Conservation (phyloP, 2,329 filamentous ascomycete genomes). For the Epichloe amarillans region DNA sequence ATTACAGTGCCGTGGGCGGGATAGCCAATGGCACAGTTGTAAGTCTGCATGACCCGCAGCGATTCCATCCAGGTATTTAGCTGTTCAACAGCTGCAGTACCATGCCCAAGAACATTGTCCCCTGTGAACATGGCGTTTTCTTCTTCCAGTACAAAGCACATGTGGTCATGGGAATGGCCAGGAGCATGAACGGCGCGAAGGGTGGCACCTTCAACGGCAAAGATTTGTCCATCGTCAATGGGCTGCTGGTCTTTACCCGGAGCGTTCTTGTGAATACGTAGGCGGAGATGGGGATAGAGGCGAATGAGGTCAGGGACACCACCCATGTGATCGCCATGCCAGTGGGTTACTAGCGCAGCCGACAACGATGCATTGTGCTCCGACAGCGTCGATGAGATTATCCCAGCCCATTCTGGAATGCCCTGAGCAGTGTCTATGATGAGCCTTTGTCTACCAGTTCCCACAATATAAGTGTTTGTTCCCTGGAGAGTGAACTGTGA, state of each 20-base stretch:
- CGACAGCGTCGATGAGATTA: constrained; percentile 16
- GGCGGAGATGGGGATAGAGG: constrained; percentile 8
- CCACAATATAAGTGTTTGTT: constrained; percentile 68
- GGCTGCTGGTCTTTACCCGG: constrained; percentile 27
- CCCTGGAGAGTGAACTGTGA: constrained; percentile 40
- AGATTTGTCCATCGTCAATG: constrained; percentile 34
- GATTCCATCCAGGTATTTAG: constrained; percentile 47
- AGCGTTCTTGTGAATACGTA: constrained; percentile 42
- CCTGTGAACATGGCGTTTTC: constrained; percentile 60
- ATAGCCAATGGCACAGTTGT: constrained; percentile 35
- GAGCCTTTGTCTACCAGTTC: constrained; percentile 46
- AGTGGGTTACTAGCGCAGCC: constrained; percentile 53
- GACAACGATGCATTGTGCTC: background rate
- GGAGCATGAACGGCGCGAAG: constrained; percentile 51
- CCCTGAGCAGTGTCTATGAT: constrained; percentile 65
- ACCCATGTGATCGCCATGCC: constrained; percentile 59
- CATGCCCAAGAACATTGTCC: constrained; percentile 63
- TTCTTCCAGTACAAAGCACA: constrained; percentile 47
- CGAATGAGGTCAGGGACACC: constrained; percentile 46
- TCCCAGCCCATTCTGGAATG: constrained; percentile 40
- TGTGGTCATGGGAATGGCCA: constrained; percentile 60
- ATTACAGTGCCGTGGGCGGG: constrained; percentile 53
- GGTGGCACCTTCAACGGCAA: constrained; percentile 39
- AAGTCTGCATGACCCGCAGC: constrained; percentile 43
- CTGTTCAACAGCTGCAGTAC: constrained; percentile 61